phyloP scores from a whole-genome alignment of 495 filamentous ascomycete species.

The Hyphodiscus hymeniophilus region DNA sequence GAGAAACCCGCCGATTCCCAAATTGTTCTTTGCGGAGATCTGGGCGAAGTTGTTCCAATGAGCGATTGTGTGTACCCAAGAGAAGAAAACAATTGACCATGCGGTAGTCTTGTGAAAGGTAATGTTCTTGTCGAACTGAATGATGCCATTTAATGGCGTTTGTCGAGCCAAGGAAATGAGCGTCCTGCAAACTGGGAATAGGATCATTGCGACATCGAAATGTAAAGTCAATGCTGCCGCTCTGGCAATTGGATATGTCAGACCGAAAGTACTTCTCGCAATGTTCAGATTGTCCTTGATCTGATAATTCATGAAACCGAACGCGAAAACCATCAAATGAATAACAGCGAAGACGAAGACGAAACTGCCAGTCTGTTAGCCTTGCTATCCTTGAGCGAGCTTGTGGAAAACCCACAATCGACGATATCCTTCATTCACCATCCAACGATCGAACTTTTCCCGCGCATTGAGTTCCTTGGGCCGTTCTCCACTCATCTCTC shows the following conservation, averaged over 20 bases:
- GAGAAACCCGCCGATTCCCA: slow-evolving; percentile 65
- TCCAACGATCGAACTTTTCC: slow-evolving; percentile 52
- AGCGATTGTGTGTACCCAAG: slow-evolving; percentile 70
- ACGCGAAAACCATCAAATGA: slow-evolving; percentile 61
- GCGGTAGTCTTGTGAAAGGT: slow-evolving; percentile 74
- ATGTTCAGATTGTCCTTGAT: slow-evolving; percentile 60
- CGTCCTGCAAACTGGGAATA: slow-evolving; percentile 74
- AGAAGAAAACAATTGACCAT: slow-evolving; percentile 76
- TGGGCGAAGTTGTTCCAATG: slow-evolving; percentile 78
- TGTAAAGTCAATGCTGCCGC: slow-evolving; percentile 63
- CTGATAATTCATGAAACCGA: slow-evolving; percentile 67
- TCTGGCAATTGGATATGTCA: slow-evolving; percentile 64
- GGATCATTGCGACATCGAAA: slow-evolving; percentile 64
- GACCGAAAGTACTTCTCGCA: slow-evolving; percentile 54
- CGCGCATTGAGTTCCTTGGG: slow-evolving; percentile 49
- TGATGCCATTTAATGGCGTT: slow-evolving; percentile 68
- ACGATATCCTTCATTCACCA: slow-evolving; percentile 72
- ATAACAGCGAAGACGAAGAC: slow-evolving; percentile 59
- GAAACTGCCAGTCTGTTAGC: slow-evolving; percentile 39
- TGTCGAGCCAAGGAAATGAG: slow-evolving; percentile 67
- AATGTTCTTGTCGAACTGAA: slow-evolving; percentile 77
- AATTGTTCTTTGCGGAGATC: slow-evolving; percentile 58
- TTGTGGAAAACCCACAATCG: slow-evolving; percentile 47
- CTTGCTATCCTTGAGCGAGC: slow-evolving; percentile 1
- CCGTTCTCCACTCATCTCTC: slow-evolving; percentile 57